Percentiles rank a stretch among this genome's conserved stretches.
phyloP scores from a whole-genome alignment of 164 flowering plant species.

The Hamamelis virginiana region DNA sequence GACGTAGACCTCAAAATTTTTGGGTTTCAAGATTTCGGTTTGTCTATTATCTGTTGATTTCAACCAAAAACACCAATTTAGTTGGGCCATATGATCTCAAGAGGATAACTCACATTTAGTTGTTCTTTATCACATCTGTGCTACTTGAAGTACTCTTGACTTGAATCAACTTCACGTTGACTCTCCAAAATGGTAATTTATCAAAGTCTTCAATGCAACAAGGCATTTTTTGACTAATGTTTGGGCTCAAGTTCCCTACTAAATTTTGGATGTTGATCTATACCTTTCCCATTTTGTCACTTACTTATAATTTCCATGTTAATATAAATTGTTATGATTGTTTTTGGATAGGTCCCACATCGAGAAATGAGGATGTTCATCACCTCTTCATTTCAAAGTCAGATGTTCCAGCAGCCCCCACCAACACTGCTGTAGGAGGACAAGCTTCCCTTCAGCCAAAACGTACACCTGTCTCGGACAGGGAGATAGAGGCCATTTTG shows the following conservation, averaged over 20 bases:
- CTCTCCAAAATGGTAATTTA: neutral
- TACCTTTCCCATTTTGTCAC: no score
- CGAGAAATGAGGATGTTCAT: conserved; percentile 3
- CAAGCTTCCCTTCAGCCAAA: conserved; percentile 49
- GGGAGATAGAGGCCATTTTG: conserved; percentile 50
- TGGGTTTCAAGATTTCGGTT: neutral
- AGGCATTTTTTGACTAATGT: no score
- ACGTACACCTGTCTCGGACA: conserved; percentile 44
- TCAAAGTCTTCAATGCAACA: neutral
- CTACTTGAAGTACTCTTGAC: neutral
- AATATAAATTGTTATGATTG: neutral
- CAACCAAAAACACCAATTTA: neutral
- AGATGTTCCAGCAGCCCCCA: conserved; percentile 38
- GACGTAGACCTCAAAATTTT: neutral
- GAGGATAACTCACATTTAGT: neutral
- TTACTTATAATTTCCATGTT: no score
- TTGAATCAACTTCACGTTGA: neutral
- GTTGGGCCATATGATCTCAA: neutral
- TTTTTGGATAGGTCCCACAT: conserved; percentile 13
- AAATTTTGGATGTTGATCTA: no score
- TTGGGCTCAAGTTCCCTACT: no score
- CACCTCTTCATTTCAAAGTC: conserved; percentile 12
- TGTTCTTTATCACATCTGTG: neutral
- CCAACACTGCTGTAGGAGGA: conserved; percentile 37
- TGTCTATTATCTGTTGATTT: neutral